Evolutionary conservation across 306 rosid genomes (phyloP).

Genomic region (Rosa multiflora): DNA sequence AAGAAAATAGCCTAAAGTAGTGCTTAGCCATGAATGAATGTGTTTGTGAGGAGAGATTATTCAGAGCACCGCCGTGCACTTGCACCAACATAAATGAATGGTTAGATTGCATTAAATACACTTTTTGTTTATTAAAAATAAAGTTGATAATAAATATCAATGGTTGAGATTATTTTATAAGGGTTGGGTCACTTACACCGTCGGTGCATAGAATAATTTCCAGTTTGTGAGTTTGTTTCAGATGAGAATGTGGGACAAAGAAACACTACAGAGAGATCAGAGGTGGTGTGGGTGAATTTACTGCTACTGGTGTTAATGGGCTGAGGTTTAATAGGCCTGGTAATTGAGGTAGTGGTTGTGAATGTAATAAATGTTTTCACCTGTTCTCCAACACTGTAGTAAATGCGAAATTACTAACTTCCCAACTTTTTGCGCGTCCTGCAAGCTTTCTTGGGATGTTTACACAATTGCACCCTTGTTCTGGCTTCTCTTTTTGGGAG

Average conservation of each 20-base stretch:
- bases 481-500: background rate
- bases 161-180: too few species aligned
- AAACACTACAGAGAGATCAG: background rate
- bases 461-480: background rate
- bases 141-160: too few species aligned
- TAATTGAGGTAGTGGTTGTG: slow-evolving; percentile 44
- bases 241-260: background rate
- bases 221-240: background rate
- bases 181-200: too few species aligned
- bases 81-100: too few species aligned
- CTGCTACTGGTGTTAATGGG: background rate
- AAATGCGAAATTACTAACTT: slow-evolving; percentile 20
- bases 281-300: background rate
- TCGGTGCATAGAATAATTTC: too few species aligned
- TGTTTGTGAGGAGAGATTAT: too few species aligned
- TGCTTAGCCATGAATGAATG: slow-evolving; percentile 43
- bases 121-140: too few species aligned
- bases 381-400: slow-evolving; percentile 45
- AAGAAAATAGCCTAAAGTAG: background rate
- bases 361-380: slow-evolving; percentile 56
- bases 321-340: slow-evolving; percentile 21
- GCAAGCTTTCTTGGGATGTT: background rate
- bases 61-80: too few species aligned
- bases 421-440: background rate
- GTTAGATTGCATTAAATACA: too few species aligned